Conservation (phyloP, 441 rosid species). For the Euphorbia corollata region DNA sequence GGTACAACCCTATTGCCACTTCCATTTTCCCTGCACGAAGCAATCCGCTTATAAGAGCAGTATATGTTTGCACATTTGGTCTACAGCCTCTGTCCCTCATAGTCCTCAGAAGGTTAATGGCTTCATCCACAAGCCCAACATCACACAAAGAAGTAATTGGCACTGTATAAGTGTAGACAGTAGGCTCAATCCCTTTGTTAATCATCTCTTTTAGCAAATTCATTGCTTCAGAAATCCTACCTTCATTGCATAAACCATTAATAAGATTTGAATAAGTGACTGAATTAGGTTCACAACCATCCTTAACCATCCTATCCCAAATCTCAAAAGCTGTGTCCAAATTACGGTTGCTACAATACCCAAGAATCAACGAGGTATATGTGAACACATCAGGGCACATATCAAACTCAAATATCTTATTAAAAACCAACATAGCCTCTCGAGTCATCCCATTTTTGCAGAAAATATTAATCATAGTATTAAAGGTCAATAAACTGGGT, state of each 20-base stretch:
- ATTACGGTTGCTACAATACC: constrained; percentile 46
- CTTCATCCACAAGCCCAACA: constrained; percentile 44
- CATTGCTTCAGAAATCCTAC: constrained; percentile 48
- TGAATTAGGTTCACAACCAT: constrained; percentile 50
- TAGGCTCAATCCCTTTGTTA: constrained; percentile 39
- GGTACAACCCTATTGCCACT: constrained; percentile 49
- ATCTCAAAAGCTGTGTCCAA: constrained; percentile 43
- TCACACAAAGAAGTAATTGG: constrained; percentile 44
- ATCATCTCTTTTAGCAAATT: constrained; percentile 45
- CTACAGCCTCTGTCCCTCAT: constrained; percentile 41
- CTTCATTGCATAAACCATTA: constrained; percentile 46
- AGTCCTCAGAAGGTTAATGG: constrained; percentile 30
- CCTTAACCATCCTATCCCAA: constrained; percentile 43
- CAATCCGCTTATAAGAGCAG: constrained; percentile 48
- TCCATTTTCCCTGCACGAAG: constrained; percentile 33
- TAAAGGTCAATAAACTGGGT: constrained; percentile 50
- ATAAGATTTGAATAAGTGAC: constrained; percentile 46
- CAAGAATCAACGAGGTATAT: constrained; percentile 56
- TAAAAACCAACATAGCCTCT: constrained; percentile 40
- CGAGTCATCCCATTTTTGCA: constrained; percentile 44
- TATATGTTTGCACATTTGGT: constrained; percentile 52
- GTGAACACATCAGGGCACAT: constrained; percentile 48
- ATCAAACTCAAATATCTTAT: constrained; percentile 37
- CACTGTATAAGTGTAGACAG: constrained; percentile 44
- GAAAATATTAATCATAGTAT: constrained; percentile 48